Evolutionary conservation across 306 rosid species (phyloP).

Genomic region (Quercus glauca): DNA sequence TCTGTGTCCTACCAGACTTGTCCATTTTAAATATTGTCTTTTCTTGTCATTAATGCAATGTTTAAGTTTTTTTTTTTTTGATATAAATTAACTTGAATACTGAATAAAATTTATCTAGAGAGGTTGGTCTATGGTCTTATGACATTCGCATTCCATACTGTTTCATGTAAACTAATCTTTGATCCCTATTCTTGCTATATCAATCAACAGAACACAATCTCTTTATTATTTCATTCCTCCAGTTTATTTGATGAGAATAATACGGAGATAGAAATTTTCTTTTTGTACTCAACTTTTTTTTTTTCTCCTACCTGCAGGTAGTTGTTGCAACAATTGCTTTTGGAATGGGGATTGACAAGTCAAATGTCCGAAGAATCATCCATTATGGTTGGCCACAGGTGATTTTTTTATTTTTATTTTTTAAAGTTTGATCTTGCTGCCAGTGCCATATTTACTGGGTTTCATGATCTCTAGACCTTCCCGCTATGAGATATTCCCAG

Average conservation of each 20-base stretch:
- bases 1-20: too few relatives aligned
- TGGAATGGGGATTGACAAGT: conserved; percentile 98
- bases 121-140: background rate
- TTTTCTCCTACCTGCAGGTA: conserved; percentile 49
- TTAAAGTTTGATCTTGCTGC: conserved; percentile 8
- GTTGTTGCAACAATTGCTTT: conserved; percentile 96
- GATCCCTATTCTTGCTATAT: background rate
- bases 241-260: conserved; percentile 6
- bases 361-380: conserved; percentile 83
- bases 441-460: conserved; percentile 6
- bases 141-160: background rate
- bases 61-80: background rate
- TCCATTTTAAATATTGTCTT: background rate
- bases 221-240: background rate
- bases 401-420: conserved; percentile 10
- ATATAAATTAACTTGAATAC: background rate
- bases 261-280: background rate
- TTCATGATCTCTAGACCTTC: background rate
- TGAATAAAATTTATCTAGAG: background rate
- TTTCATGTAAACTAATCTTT: background rate
- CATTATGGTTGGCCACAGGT: conserved; percentile 99
- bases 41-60: background rate
- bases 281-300: background rate
- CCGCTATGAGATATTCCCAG: too few relatives aligned
- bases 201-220: background rate